Percentiles rank a stretch among this genome's conserved stretches.
Evolutionary conservation across 805 yeast genomes (phyloP).

Genomic region (Candida maesae): DNA sequence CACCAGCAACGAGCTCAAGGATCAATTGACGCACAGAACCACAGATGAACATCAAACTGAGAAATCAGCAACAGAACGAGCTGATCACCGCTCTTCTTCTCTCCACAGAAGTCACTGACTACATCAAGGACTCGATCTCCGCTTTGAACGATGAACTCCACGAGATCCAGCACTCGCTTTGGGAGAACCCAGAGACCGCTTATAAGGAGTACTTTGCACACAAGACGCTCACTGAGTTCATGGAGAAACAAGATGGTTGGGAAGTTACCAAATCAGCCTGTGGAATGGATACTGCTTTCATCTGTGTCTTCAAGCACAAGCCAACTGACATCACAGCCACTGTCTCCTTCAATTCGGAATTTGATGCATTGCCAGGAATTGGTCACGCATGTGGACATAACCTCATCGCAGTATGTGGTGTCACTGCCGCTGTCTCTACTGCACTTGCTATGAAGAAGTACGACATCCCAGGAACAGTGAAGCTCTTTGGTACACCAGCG

Average conservation of each 20-base stretch:
- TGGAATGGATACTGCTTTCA: constrained; percentile 10
- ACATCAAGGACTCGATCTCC: background rate
- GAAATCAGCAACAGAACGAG: too few relatives aligned
- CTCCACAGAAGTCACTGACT: background rate
- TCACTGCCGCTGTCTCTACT: constrained; percentile 9
- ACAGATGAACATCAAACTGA: too few relatives aligned
- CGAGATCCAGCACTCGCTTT: background rate
- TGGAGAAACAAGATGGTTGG: constrained; percentile 13
- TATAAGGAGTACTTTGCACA: constrained; percentile 8
- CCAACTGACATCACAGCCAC: constrained; percentile 2
- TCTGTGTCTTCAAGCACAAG: constrained; percentile 3
- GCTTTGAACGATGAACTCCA: background rate
- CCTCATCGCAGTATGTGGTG: constrained; percentile 8
- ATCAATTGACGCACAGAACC: too few relatives aligned
- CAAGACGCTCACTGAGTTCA: constrained; percentile 3
- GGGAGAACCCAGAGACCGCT: background rate
- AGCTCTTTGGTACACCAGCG: constrained; percentile 12
- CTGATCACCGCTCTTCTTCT: too few relatives aligned
- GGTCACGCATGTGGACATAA: constrained; percentile 16
- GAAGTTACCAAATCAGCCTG: constrained; percentile 4
- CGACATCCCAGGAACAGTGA: constrained; percentile 10
- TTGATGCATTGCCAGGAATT: constrained; percentile 9
- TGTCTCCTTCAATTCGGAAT: constrained; percentile 11
- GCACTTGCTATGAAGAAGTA: constrained; percentile 9
- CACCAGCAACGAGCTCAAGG: too few relatives aligned